Evolutionary conservation across 2,329 filamentous ascomycete genomes (phyloP).

Genomic region (Neopestalotiopsis clavispora): DNA sequence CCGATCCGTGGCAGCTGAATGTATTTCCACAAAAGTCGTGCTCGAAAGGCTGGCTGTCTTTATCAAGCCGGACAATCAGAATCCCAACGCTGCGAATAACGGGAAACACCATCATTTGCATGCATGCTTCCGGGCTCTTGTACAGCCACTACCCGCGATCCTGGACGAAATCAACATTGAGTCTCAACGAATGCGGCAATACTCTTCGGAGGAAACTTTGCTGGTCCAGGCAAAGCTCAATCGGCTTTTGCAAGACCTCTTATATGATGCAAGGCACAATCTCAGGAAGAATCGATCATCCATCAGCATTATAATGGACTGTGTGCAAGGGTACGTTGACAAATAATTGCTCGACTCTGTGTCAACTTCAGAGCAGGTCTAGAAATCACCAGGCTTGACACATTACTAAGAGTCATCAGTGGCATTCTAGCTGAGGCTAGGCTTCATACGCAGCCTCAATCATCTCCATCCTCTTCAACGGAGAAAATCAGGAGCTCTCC

Average conservation of each 20-base stretch:
- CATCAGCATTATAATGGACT: conserved; percentile 28
- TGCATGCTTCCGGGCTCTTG: conserved; percentile 25
- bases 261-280: conserved; percentile 22
- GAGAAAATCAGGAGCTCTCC: conserved; percentile 19
- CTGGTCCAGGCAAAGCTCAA: conserved; percentile 24
- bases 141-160: conserved; percentile 24
- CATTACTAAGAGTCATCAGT: conserved; percentile 11
- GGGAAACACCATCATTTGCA: conserved; percentile 19
- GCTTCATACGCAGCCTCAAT: conserved; percentile 23
- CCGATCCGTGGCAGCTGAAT: conserved; percentile 5
- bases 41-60: conserved; percentile 12
- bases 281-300: conserved; percentile 28
- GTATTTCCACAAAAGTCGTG: conserved; percentile 9
- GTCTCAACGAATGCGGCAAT: conserved; percentile 24
- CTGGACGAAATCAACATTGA: conserved; percentile 25
- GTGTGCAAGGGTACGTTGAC: conserved; percentile 26
- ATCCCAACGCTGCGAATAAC: not conserved
- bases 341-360: not conserved
- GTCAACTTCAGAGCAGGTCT: not conserved
- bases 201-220: conserved; percentile 22
- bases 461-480: conserved; percentile 5
- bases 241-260: conserved; percentile 24
- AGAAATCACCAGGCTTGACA: not conserved
- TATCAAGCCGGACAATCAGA: not conserved
- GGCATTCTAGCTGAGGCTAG: conserved; percentile 23